Evolutionary conservation across 176 grass and related monocot species (phyloP), one percentile per base, ranked within the genome.

Genomic region (Bromus sterilis): DNA sequence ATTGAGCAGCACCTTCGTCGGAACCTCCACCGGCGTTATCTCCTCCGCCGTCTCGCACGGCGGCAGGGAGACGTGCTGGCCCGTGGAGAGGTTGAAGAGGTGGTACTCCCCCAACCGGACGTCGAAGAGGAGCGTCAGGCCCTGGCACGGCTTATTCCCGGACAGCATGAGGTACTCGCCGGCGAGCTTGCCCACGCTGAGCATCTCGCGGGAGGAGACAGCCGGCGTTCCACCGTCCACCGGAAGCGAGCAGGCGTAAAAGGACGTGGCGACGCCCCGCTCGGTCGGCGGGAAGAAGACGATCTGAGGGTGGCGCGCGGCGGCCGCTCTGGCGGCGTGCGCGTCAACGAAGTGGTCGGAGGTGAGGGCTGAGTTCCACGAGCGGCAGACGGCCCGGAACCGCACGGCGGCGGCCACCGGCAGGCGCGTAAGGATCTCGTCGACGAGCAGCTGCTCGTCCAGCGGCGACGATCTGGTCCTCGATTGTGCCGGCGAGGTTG

Each of bases 71-170:
- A 36, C 71, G 16, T 83, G 81, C 32, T 83, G 9, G 23, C 81
- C 59, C 46, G 73, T 84, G 0, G 71, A 83, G 58, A 83, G n/a
- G 81, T 76, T 83, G 71, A 25, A 83, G 2, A 76, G n/a, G 59
- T 56, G 39, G 81, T 66, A 65, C 23, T 39, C 57, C 5, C 68
- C 46, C 41, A 34, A 16, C 21, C 3, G 59, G 32, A 9, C 81
- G 8, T 64, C 69, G 9, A 65, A 49, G 15, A 76, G 2, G 81
- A 75, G 81, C 14, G 71, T 75, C 2, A 83, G 71, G 33, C 81
- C 81, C 0, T 18, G 31, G 42, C 81, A 75, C 70, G 81, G 42
- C 71, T 18, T n/a, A n/a, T n/a, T 21, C 15, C 70, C 42, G n/a
- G 81, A 75, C n/a, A 83, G 42, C 4, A 75, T 6, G 14, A 12